Evolutionary conservation across 1,284 basidiomycete genomes (phyloP).

Genomic region (Peniophora sp.): DNA sequence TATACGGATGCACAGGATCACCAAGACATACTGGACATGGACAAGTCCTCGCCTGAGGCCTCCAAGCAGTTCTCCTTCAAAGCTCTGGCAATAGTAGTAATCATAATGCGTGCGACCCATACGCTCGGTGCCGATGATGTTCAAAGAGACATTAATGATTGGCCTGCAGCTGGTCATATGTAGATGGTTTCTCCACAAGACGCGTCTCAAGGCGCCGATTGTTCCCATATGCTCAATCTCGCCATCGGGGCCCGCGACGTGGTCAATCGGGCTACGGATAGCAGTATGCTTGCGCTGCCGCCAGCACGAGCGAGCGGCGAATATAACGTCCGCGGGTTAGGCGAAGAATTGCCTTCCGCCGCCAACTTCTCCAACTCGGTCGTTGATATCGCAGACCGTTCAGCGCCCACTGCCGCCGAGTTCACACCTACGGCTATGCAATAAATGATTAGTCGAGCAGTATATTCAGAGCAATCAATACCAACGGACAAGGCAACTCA

Average conservation of each 20-base stretch:
- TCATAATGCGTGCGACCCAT: slow-evolving; percentile 61
- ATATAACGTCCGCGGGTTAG: slow-evolving; percentile 11
- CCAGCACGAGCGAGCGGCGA: slow-evolving; percentile 64
- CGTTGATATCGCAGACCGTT: slow-evolving; percentile 71
- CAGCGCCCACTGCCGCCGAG: slow-evolving; percentile 38
- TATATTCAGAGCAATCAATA: not conserved
- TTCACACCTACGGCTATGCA: slow-evolving; percentile 80
- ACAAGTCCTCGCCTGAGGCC: slow-evolving; percentile 57
- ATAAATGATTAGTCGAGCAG: slow-evolving; percentile 84
- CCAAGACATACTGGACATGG: slow-evolving; percentile 39
- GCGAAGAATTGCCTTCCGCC: slow-evolving; percentile 38
- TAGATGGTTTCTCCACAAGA: slow-evolving; percentile 52
- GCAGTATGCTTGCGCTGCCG: slow-evolving; percentile 49
- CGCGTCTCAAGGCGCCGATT: slow-evolving; percentile 24
- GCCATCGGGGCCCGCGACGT: slow-evolving; percentile 6
- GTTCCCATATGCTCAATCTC: slow-evolving; percentile 9
- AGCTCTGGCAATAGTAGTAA: slow-evolving; percentile 54
- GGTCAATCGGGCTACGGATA: slow-evolving; percentile 16
- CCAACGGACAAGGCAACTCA: slow-evolving; percentile 50
- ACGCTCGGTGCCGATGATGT: slow-evolving; percentile 54
- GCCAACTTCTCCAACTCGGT: slow-evolving; percentile 60
- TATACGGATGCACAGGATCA: not conserved
- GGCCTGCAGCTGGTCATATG: slow-evolving; percentile 34
- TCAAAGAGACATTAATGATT: slow-evolving; percentile 46
- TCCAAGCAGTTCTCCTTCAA: slow-evolving; percentile 57